Conservation (phyloP, 805 yeast species). For the Candida schatavii region DNA sequence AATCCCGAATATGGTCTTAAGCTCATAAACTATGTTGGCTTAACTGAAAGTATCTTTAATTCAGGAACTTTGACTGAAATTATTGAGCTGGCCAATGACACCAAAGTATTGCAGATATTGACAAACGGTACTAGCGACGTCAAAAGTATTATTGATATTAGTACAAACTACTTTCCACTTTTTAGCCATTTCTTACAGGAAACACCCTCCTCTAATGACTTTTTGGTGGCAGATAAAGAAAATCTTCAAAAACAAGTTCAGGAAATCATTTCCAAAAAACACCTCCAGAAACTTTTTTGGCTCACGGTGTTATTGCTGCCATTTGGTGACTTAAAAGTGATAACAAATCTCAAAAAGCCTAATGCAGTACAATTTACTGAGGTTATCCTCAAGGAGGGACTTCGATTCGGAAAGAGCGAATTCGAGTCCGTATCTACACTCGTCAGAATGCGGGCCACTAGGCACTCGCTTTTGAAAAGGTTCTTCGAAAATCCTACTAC, state of each 20-base stretch:
- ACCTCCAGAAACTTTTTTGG: conserved; percentile 38
- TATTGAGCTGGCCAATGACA: conserved; percentile 16
- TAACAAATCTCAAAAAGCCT: conserved; percentile 37
- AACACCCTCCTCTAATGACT: too few species aligned
- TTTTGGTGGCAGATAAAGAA: background rate
- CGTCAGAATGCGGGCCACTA: conserved; percentile 23
- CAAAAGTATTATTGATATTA: conserved; percentile 15
- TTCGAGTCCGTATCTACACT: conserved; percentile 50
- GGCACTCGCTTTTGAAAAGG: conserved; percentile 20
- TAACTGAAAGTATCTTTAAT: conserved; percentile 59
- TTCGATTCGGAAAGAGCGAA: conserved; percentile 60
- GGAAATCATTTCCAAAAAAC: conserved; percentile 4
- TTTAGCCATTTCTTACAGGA: too few species aligned
- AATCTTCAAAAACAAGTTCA: background rate
- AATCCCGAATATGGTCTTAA: conserved; percentile 64
- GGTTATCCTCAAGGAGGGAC: conserved; percentile 61
- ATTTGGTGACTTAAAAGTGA: conserved; percentile 40
- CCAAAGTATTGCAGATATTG: conserved; percentile 13
- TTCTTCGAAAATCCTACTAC: conserved; percentile 12
- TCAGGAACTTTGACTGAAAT: conserved; percentile 20
- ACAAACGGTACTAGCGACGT: conserved; percentile 13
- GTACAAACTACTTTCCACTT: conserved; percentile 19
- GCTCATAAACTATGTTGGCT: conserved; percentile 51
- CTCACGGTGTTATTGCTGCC: conserved; percentile 49
- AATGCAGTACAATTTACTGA: conserved; percentile 41